Evolutionary conservation across 2,329 filamentous ascomycete species (phyloP).

Genomic region (Dothistroma septosporum): DNA sequence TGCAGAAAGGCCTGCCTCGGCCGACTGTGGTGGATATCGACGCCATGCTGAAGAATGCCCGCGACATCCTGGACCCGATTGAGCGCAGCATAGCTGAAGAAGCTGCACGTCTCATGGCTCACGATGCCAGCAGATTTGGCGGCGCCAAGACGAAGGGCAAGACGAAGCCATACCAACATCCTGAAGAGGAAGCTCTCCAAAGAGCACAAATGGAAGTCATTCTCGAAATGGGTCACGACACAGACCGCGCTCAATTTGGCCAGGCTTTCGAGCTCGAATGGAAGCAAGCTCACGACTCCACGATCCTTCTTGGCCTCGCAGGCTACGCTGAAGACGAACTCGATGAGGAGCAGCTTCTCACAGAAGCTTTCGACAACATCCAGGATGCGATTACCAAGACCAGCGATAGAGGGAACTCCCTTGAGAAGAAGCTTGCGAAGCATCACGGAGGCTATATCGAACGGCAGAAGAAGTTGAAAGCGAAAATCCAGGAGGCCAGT

Average conservation of each 20-base stretch:
- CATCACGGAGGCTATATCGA: slow-evolving; percentile 88
- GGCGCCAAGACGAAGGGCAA: slow-evolving; percentile 62
- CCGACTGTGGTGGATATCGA: slow-evolving; percentile 69
- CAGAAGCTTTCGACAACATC: slow-evolving; percentile 68
- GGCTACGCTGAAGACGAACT: slow-evolving; percentile 73
- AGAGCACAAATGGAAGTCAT: slow-evolving; percentile 74
- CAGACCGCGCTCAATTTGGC: slow-evolving; percentile 45
- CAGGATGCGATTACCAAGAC: slow-evolving; percentile 69
- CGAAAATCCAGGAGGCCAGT: slow-evolving; percentile 70
- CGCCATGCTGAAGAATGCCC: slow-evolving; percentile 61
- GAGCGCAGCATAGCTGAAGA: slow-evolving; percentile 70
- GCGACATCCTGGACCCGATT: slow-evolving; percentile 59
- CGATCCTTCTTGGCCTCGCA: slow-evolving; percentile 69
- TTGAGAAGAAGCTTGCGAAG: slow-evolving; percentile 88
- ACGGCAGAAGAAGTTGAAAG: slow-evolving; percentile 71
- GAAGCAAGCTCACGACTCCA: slow-evolving; percentile 46
- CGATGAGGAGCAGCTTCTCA: slow-evolving; percentile 62
- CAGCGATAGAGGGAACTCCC: slow-evolving; percentile 76
- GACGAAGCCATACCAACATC: slow-evolving; percentile 52
- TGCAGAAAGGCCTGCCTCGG: slow-evolving; percentile 77
- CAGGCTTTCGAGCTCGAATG: slow-evolving; percentile 41
- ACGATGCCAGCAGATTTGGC: slow-evolving; percentile 75
- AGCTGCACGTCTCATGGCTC: slow-evolving; percentile 71
- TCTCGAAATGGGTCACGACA: slow-evolving; percentile 57
- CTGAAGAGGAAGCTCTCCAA: slow-evolving; percentile 69